Evolutionary conservation across 352 stramenopile genomes (phyloP), one percentile per base, ranked within the genome.

Genomic region (Phytophthora pluvialis): DNA sequence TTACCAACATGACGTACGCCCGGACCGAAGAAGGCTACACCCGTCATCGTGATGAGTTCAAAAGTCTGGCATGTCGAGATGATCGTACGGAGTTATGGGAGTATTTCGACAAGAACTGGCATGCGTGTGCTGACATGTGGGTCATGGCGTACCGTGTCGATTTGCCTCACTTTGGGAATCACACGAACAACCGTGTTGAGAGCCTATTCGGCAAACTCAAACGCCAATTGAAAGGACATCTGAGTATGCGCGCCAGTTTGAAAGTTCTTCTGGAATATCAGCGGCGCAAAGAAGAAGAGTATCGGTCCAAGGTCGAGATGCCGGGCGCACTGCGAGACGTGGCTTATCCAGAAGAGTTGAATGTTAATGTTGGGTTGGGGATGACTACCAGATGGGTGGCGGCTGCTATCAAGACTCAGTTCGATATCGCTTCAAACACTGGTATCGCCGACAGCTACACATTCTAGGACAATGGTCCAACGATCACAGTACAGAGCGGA

Each of bases 1-100:
- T 60, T 16, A 66, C 58, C 0, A 60, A 66, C 8, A 57, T 67
- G 60, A 45, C 33, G 0, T 67, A 67, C 43, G 15, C 49, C 2
- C 18, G 33, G n/a, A 61, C 33, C 1, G 10, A 11, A 5, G 49
- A 10, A 1, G 18, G 35, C 4, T 67, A 56, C 21, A 8, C 9
- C 4, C 15, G 32, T 3, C 33, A 67, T 35, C 59, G 35, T 5
- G 26, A 35, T 12, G 50, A 67, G 44, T 56, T 67, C 13, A 28
- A 67, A 12, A 55, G 40, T 36, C 16, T 60, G 5, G 5, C 42
- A 6, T 18, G 25, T 5, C 9, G 42, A 7, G 21, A 35, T 6
- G 40, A 26, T 26, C 47, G 31, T 5, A 49, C 26, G 0, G 31
- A 46, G 8, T 18, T 56, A 8, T 35, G 25, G 21, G 5, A 40